Evolutionary conservation across 768 basidiomycete genomes (phyloP).

Genomic region (Pholiota microspora): DNA sequence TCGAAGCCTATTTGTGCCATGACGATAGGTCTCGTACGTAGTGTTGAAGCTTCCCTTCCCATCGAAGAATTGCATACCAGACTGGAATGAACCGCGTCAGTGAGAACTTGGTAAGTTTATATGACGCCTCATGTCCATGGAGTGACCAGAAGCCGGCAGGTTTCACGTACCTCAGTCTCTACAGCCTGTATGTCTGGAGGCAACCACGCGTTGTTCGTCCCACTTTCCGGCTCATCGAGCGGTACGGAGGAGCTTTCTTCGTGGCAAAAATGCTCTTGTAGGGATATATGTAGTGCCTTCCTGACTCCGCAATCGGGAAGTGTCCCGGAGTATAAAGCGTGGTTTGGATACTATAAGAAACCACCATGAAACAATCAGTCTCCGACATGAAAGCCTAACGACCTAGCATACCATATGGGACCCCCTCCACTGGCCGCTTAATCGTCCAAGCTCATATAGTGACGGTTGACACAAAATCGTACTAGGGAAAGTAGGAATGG

Average conservation of each 20-base stretch:
- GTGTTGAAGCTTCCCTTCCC: constrained; percentile 31
- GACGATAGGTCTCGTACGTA: constrained; percentile 36
- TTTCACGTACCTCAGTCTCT: constrained; percentile 34
- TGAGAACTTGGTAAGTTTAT: background rate
- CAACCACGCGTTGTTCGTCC: constrained; percentile 44
- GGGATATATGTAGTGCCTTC: constrained; percentile 44
- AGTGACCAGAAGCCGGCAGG: background rate
- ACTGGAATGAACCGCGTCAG: constrained; percentile 35
- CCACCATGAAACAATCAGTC: background rate
- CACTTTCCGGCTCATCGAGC: constrained; percentile 29
- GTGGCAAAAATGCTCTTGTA: constrained; percentile 48
- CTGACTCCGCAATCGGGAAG: constrained; percentile 23
- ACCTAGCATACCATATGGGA: constrained; percentile 39
- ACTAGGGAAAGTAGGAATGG: constrained; percentile 13
- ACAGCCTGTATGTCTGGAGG: constrained; percentile 35
- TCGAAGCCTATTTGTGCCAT: constrained; percentile 16
- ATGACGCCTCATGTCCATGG: background rate
- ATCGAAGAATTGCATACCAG: constrained; percentile 42
- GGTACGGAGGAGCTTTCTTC: constrained; percentile 32
- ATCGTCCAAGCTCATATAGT: constrained; percentile 40
- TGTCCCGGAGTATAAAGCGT: background rate
- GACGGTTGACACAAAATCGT: constrained; percentile 19
- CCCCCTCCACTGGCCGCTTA: constrained; percentile 50
- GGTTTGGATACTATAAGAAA: background rate
- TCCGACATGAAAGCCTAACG: background rate